phyloP scores from a whole-genome alignment of 768 basidiomycete genomes.

The Amanita exitialis region DNA sequence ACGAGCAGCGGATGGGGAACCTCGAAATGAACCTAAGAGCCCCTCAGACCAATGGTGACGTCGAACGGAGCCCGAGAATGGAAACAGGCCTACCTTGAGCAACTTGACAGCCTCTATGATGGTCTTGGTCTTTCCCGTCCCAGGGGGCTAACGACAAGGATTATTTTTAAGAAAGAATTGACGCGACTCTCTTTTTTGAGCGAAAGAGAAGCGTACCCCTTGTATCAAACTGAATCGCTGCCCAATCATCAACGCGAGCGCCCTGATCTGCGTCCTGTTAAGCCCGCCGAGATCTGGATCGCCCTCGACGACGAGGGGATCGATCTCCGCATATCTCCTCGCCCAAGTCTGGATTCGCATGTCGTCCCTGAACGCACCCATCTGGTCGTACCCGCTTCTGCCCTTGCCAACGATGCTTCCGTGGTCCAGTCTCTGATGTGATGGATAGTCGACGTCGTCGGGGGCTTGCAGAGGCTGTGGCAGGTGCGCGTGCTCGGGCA shows the following conservation, averaged over 20 bases:
- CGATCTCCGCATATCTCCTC: slow-evolving; percentile 43
- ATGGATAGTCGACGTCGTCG: slow-evolving; percentile 27
- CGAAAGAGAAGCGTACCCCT: slow-evolving; percentile 44
- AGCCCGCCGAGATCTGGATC: slow-evolving; percentile 61
- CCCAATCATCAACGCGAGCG: slow-evolving; percentile 82
- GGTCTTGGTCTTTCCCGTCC: slow-evolving; percentile 89
- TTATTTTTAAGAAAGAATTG: no score
- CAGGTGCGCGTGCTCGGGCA: slow-evolving; percentile 18
- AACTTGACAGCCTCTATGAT: slow-evolving; percentile 79
- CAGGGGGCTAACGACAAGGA: slow-evolving; percentile 70
- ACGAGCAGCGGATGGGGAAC: slow-evolving; percentile 79
- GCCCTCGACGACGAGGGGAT: slow-evolving; percentile 62
- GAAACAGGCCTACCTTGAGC: slow-evolving; percentile 45
- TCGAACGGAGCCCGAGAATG: no score
- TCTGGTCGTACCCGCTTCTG: slow-evolving; percentile 9
- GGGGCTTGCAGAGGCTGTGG: slow-evolving; percentile 26
- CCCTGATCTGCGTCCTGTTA: slow-evolving; percentile 70
- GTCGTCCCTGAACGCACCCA: slow-evolving; percentile 58
- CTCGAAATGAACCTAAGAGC: slow-evolving; percentile 57
- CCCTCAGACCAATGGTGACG: no score
- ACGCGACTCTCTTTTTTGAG: background rate
- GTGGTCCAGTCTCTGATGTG: slow-evolving; percentile 28
- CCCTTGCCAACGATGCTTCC: slow-evolving; percentile 8
- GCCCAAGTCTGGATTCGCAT: slow-evolving; percentile 80
- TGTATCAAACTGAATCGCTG: slow-evolving; percentile 75